Base-by-base conservation (phyloP, 73 alveolate genomes). In the Paramecium bursaria region DNA sequence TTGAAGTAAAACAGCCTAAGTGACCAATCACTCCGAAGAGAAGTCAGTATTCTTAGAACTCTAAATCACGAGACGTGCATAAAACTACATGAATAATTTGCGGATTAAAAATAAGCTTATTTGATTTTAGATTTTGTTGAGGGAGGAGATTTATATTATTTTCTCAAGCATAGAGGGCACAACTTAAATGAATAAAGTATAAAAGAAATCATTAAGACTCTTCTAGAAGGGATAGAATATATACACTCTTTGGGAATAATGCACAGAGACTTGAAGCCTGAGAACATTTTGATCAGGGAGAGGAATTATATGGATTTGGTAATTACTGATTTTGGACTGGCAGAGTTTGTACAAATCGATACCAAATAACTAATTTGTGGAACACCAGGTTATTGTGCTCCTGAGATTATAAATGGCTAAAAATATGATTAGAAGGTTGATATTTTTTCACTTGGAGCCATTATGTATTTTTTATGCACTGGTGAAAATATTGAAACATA, bases 311-410 rank as follows among this genome's bases (percentile, higher is more conserved):
- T 87, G 21, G 95, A 87, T 51, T 30, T 90, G 25, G 86, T 86
- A 35, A 61, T 92, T 44, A 76, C 88, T 10, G 95, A 92, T 86
- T 92, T 92, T 73, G 91, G 94, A 31, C 67, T 92, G 50, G 85
- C 94, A 35, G 87, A 90, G 46, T 52, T 87, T 42, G 85, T 75
- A 19, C 89, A 86, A 31, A 82, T 88, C 2, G 79, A 86, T 42
- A 90, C 74, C 14, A 86, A 67, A 6, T 79, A 75, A 50, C 57
- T 75, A 57, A 57, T 30, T 30, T 57, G 49, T 57, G 76, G 76
- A 10, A 57, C 76, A 13, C 76, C 76, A 30, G 76, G 52, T 57
- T 57, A 29, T 57, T 30, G 30, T 9, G 76, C 76, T 0, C 76
- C 76, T 2, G 82, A 57, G 33, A 57, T 57, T n/a, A 30, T 57